Evolutionary conservation across 106 monocot genomes (phyloP), one percentile per base, ranked within the genome.

Genomic region (Alisma plantagoaquatica): DNA sequence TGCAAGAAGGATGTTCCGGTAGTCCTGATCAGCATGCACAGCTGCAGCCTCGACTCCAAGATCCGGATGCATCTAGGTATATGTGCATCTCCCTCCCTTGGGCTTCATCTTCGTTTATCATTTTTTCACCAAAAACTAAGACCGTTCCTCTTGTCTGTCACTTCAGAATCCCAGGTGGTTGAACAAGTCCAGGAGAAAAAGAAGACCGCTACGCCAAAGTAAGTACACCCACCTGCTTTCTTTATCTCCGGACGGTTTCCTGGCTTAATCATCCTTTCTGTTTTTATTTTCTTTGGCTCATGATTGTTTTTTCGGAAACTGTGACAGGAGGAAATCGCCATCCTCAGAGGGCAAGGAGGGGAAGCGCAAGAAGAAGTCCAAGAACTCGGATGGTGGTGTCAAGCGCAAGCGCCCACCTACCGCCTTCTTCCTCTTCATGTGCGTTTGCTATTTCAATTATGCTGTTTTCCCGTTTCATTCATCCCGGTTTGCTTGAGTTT

Each of bases 381-480:
- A 81, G 81, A 75, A 65, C 33, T 26, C 33, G 2, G 72, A 67
- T 3, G 67, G 76, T 22, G 68, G 79, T 5, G 84, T 67, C 48
- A 71, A 49, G 65, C 77, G 72, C 24, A 96, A 96, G 59, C 84
- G 96, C 3, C 78, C 96, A 0, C 84, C 70, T 0, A 75, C 89
- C 26, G 96, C 84, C 14, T 96, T 89, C 69, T 81, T 96, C 19
- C 49, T 96, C 25, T 96, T 88, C 67, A 84, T 96, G 94, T 79
- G 63, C 26, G 19, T 12, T 0, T 27, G 49, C 15, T 15, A 27
- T 27, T 51, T 1, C 43, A 11, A 2, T 2, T 14, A 9, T 12
- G 23, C 27, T 2, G 1, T 14, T 41, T 21, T 1, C 10, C 16
- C 30, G 31, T 4, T 7, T 1, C 1, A 30, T 46, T 27, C 2